A percentile compares a stretch with the other conserved stretches of the same genome.
These are phyloP conservation scores for Sarocladium kiliense DNA, from an alignment of 2,329 filamentous ascomycete species.

Conservation along the genomic window DNA sequence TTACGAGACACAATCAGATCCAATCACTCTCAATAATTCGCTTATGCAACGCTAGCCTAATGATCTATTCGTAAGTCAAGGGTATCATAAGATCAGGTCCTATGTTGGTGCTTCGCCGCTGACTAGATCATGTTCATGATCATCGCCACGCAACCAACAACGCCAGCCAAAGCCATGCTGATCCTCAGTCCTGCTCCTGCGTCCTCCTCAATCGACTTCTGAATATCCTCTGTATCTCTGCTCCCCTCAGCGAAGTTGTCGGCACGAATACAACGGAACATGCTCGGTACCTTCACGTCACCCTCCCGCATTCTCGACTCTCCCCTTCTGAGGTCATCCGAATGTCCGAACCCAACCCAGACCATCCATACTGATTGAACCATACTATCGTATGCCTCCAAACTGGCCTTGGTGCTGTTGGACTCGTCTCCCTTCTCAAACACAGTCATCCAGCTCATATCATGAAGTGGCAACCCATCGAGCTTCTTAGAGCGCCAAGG, in stretches of 20 bases:
- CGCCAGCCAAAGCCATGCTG: background rate
- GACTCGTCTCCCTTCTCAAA: no score
- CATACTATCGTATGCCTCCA: background rate
- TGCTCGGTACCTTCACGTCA: background rate
- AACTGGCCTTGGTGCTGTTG: no score
- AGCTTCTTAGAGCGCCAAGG: background rate
- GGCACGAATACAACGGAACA: background rate
- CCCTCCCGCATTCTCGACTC: background rate
- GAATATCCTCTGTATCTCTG: background rate
- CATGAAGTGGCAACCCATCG: background rate
- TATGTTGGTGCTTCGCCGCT: no score
- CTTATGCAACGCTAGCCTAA: no score
- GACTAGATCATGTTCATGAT: no score
- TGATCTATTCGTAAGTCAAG: no score
- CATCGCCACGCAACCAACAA: no score
- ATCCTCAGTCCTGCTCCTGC: background rate
- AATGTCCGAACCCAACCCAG: background rate
- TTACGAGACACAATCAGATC: no score
- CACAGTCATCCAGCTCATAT: no score
- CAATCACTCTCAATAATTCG: no score
- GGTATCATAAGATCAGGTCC: no score
- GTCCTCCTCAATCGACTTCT: background rate
- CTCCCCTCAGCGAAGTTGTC: background rate
- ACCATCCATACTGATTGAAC: background rate
- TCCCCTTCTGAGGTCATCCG: background rate